Base-by-base conservation (phyloP, 2,329 filamentous ascomycete species). In the Leptosphaerulina australis region DNA sequence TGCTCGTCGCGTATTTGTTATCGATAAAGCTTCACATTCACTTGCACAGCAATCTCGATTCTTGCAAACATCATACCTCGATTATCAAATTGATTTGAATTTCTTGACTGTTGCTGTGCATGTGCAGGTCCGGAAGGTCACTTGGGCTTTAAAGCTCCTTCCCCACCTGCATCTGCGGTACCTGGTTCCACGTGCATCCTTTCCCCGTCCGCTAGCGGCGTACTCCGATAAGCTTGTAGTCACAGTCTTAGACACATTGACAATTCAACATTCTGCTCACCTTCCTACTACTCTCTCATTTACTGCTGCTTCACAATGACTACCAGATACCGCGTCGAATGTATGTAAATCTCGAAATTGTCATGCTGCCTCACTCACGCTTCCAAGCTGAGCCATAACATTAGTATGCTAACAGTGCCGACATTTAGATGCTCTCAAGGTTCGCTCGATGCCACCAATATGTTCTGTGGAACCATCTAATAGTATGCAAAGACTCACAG, bases 401-500 rank as follows among this genome's bases (percentile, higher is more conserved):
- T 44, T 28, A 24, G 22, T 12, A 45, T 18, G 57, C 64, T 67
- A 40, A 67, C 56, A 36, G 50, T 10, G 48, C 41, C 46, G 25
- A 48, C 25, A 39, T 29, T 26, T 58, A 87, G 85, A 88, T 77
- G 83, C 83, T 21, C 79, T 86, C 65, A 86, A 86, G 79, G 83
- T 84, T 68, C 55, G 31, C 41, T n/a, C n/a, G n/a, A n/a, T n/a
- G n/a, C n/a, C n/a, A n/a, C n/a, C n/a, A n/a, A n/a, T n/a, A n/a
- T n/a, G n/a, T n/a, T n/a, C n/a, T n/a, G n/a, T n/a, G n/a, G n/a
- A n/a, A n/a, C n/a, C n/a, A n/a, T n/a, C n/a, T 66, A 39, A 67
- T 46, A 40, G n/a, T 8, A 12, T 7, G 1, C n/a, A 8, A 85
- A 96, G 82, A 93, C 91, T 43, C 92, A 97, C 77, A 84, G 92